These are phyloP conservation scores for Chytriomyces sp. DNA, from an alignment of 192 early-diverging fungal species.

Conservation along the genomic window DNA sequence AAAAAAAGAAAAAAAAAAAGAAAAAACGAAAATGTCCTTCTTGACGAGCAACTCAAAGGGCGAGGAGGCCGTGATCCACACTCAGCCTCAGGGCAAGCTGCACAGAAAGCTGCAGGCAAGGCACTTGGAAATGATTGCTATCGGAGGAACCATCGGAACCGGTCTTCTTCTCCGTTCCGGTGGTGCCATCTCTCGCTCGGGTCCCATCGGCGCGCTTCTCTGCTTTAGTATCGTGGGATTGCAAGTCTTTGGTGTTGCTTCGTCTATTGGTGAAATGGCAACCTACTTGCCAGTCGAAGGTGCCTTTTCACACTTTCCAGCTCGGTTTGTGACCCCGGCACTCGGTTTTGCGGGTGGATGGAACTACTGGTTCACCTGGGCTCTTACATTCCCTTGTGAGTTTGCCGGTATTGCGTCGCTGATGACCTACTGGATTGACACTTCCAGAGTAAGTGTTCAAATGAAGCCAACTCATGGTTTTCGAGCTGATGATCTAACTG, in stretches of 20 bases:
- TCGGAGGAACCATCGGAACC: conserved; percentile 50
- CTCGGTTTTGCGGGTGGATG: conserved; percentile 56
- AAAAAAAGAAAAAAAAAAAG: no score
- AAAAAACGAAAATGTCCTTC: background rate
- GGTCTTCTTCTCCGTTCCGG: conserved; percentile 85
- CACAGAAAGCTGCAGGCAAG: conserved; percentile 50
- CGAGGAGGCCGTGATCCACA: background rate
- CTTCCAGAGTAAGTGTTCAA: background rate
- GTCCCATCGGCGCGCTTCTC: conserved; percentile 77
- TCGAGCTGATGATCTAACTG: background rate
- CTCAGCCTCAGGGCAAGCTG: background rate
- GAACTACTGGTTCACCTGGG: conserved; percentile 50
- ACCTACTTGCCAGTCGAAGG: conserved; percentile 77
- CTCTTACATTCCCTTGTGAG: conserved; percentile 62
- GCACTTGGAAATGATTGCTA: conserved; percentile 53
- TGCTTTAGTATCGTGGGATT: conserved; percentile 54
- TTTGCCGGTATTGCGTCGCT: conserved; percentile 78
- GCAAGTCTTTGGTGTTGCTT: conserved; percentile 51
- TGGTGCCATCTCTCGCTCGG: conserved; percentile 67
- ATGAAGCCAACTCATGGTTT: background rate
- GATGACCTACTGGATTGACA: conserved; percentile 69
- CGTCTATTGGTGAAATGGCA: conserved; percentile 81
- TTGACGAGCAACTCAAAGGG: background rate
- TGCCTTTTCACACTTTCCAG: conserved; percentile 79
- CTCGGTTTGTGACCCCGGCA: conserved; percentile 77